phyloP scores from a whole-genome alignment of 345 rosid species.

The Raphanus raphanistrum region DNA sequence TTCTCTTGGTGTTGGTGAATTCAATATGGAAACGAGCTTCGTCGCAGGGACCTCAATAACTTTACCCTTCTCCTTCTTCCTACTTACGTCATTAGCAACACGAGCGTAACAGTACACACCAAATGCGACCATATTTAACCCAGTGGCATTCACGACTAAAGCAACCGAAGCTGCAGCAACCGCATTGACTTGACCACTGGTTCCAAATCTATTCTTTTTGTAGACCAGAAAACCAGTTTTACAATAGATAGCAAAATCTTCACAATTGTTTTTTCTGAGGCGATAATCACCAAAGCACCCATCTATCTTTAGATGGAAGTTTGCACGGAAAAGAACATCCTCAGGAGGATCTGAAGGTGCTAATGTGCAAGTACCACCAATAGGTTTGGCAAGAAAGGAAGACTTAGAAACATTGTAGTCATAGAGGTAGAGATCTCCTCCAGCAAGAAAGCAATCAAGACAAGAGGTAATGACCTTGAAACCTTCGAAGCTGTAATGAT shows the following conservation, averaged over 20 bases:
- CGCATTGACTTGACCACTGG: conserved; percentile 69
- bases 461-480: conserved; percentile 56
- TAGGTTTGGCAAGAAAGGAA: conserved; percentile 52
- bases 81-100: too few species aligned
- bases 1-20: neutral
- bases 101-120: too few species aligned
- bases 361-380: conserved; percentile 78
- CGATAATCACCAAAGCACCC: conserved; percentile 54
- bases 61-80: too few species aligned
- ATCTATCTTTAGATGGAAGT: neutral
- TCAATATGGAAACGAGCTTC: too few species aligned
- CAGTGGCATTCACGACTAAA: too few species aligned
- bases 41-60: too few species aligned
- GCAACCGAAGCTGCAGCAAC: too few species aligned
- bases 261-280: conserved; percentile 60
- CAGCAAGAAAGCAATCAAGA: conserved; percentile 67
- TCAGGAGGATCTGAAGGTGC: conserved; percentile 58
- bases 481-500: conserved; percentile 47
- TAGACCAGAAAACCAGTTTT: conserved; percentile 66
- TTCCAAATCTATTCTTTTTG: conserved; percentile 42
- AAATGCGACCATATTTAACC: too few species aligned
- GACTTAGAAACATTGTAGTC: conserved; percentile 51
- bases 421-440: conserved; percentile 63
- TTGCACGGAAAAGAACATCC: conserved; percentile 57
- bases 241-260: conserved; percentile 83